These are phyloP conservation scores for Bipolaris sorokiniana DNA, from an alignment of 2,329 filamentous ascomycete species.

Conservation along the genomic window DNA sequence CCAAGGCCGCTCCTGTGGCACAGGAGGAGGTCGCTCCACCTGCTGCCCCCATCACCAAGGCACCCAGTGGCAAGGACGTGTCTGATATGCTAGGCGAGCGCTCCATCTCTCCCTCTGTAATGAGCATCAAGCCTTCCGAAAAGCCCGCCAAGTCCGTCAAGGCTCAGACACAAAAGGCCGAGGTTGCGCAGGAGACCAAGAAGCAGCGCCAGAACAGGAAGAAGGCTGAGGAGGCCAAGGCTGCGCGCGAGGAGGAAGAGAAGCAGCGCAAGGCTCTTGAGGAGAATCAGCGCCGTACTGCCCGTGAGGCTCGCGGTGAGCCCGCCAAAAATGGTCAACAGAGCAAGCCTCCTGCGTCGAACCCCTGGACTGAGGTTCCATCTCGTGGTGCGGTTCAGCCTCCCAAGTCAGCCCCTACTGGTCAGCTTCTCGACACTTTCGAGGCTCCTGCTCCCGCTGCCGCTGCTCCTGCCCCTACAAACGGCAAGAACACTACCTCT, in stretches of 20 bases:
- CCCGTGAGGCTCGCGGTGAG: conserved; percentile 81
- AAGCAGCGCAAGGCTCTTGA: conserved; percentile 74
- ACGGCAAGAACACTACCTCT: conserved; percentile 51
- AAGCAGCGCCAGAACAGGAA: conserved; percentile 92
- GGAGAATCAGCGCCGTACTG: conserved; percentile 82
- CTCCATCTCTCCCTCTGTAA: conserved; percentile 70
- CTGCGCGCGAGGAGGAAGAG: conserved; percentile 76
- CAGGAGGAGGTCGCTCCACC: conserved; percentile 77
- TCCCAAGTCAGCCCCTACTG: conserved; percentile 28
- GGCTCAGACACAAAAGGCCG: conserved; percentile 65
- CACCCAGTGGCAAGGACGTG: conserved; percentile 71
- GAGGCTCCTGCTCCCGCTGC: conserved; percentile 46
- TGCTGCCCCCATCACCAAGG: conserved; percentile 51
- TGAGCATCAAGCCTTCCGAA: conserved; percentile 75
- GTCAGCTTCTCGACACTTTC: conserved; percentile 58
- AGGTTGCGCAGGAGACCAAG: conserved; percentile 74
- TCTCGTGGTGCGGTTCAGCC: conserved; percentile 32
- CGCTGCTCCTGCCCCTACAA: conserved; percentile 32
- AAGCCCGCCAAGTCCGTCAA: conserved; percentile 64
- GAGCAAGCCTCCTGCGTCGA: conserved; percentile 55
- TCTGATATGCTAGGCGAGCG: conserved; percentile 89
- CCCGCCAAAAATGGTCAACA: conserved; percentile 77
- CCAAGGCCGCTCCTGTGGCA: conserved; percentile 71
- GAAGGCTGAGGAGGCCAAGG: conserved; percentile 83
- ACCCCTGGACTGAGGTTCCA: conserved; percentile 59